Percentiles rank a stretch among this genome's conserved stretches.
Conservation (phyloP, 306 rosid species). For the Myrica gale region DNA sequence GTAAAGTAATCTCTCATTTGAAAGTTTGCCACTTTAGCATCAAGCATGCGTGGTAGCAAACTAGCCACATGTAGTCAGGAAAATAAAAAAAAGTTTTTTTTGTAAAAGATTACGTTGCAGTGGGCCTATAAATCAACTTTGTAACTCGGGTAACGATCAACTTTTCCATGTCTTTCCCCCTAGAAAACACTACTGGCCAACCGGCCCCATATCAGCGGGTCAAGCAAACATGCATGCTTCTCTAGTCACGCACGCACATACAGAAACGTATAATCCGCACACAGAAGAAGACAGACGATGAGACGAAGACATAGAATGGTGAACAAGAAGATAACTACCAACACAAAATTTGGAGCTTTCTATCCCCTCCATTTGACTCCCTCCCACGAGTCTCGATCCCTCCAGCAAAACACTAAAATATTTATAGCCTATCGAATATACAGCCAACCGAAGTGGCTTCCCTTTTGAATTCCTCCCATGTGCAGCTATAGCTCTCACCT, state of each 20-base stretch:
- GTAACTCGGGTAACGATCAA: neutral
- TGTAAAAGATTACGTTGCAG: too few species aligned
- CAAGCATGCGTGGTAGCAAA: too few species aligned
- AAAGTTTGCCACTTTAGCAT: too few species aligned
- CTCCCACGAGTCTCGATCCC: neutral
- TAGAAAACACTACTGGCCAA: neutral
- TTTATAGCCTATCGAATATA: too few species aligned
- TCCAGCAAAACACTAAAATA: too few species aligned
- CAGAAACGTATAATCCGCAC: neutral
- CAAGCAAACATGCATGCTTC: too few species aligned
- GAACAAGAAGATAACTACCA: neutral
- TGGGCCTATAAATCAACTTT: neutral
- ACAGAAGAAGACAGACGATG: neutral
- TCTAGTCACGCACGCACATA: neutral
- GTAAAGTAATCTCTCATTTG: too few species aligned
- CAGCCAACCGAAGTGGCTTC: slow-evolving; percentile 13
- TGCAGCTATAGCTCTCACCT: slow-evolving; percentile 14
- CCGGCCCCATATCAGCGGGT: neutral
- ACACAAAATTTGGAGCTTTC: slow-evolving; percentile 20
- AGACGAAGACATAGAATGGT: slow-evolving; percentile 2
- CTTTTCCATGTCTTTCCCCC: neutral
- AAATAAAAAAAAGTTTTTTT: too few species aligned
- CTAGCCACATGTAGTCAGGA: too few species aligned
- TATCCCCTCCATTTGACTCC: slow-evolving; percentile 38
- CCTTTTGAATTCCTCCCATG: slow-evolving; percentile 27